Base-by-base conservation (phyloP, 768 basidiomycete species). In the Russula compacta region DNA sequence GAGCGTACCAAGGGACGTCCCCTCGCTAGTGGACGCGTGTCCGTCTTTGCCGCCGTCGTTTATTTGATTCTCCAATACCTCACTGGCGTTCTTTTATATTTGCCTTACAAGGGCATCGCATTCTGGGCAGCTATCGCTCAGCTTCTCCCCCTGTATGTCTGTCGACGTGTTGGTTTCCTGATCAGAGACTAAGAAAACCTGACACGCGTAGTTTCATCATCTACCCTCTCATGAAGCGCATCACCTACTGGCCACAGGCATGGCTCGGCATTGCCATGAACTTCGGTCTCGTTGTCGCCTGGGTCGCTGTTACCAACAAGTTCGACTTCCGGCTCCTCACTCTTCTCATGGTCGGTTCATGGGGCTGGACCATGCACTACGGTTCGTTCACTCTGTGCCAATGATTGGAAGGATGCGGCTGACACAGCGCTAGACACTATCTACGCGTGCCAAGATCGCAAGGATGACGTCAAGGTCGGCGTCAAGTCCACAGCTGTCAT, bases 391-490 rank as follows among this genome's bases (percentile, higher is more conserved):
- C 24, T 33, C 39, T 7, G 11, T n/a, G 11, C 0, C 6, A 24
- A 19, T 3, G 1, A 48, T 39, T 10, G 53, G 17, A 35, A 43
- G 32, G 3, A 14, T n/a, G 14, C 12, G 35, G 15, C 54, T 66
- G 47, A 61, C 46, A 12, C 10, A 36, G 35, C 2, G 11, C 15
- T 19, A 71, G 78, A 88, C 69, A 85, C 85, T 4, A 83, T 86
- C 58, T 92, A 92, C 68, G 88, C 85, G 10, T 88, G 85, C 69
- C 81, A 89, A 74, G 88, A 92, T 69, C 84, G 86, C 55, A 72
- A 77, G 59, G 89, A 89, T 72, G 88, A 92, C 68, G 72, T 84
- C 46, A 80, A 81, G 57, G 83, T 82, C 60, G 85, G 85, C 19
- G 83, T 89, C 24, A 82, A 83, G 61, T 89, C 86, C 6, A 90